Base-by-base conservation (phyloP, 2,329 filamentous ascomycete species). In the Aspergillus japonicus region DNA sequence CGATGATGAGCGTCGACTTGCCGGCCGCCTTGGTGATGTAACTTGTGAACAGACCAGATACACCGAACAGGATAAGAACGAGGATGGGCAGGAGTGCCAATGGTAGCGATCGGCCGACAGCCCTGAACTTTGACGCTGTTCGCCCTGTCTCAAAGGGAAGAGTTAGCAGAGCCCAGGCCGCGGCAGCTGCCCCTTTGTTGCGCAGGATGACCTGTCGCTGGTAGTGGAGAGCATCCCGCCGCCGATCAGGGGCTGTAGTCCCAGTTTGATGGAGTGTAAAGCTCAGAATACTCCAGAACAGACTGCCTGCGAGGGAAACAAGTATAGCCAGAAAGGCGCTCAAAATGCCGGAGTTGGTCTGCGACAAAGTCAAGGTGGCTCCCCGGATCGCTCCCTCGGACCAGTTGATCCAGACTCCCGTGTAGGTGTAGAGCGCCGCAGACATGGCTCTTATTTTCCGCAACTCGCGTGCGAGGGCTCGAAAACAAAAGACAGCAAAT, bases 181-280 rank as follows among this genome's bases (percentile, higher is more conserved):
- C 56, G 6, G 50, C 50, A 2, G 33, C 42, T 6, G 23, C 39
- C 3, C 51, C 33, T 8, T 42, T 60, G 51, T 75, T 76, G 4
- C 72, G 69, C 14, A 77, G 62, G 11, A 75, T 68, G 0, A 70
- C 64, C 58, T 77, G 74, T 35, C 68, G 66, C 44, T 73, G 72
- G 47, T 75, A 68, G 31, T 74, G 64, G 2, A 73, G 21, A 7
- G 64, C 71, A 55, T 75, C 74, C 51, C 69, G 66, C 8, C 68
- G 52, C 11, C 56, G 24, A 6, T 29, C 54, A 2, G 69, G 68
- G 51, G 74, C 72, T 4, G 73, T 49, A 5, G 50, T 33, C 16
- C 39, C 39, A 0, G 16, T 7, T 8, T 44, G 39, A 44, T 44
- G 39, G 5, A 44, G 39, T 6, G 39, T 14, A 44, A 71, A 75